phyloP scores from a whole-genome alignment of 257 asterid species.

The Echites panduratus region DNA sequence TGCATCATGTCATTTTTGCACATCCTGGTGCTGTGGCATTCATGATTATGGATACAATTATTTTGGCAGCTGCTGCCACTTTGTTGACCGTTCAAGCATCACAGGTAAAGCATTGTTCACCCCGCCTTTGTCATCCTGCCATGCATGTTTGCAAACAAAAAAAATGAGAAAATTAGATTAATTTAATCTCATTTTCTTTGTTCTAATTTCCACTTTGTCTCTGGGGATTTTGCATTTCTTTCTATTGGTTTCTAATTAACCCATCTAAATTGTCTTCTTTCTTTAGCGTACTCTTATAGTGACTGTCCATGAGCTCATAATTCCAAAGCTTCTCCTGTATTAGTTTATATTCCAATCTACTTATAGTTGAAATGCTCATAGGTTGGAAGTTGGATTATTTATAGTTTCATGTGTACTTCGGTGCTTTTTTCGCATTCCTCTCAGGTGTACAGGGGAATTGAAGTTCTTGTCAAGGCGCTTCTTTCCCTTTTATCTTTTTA shows the following conservation, averaged over 20 bases:
- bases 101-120: slow-evolving; percentile 48
- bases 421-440: not conserved
- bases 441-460: too few species aligned
- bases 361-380: not conserved
- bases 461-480: not conserved
- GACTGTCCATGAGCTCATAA: too few species aligned
- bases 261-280: not conserved
- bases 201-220: not conserved
- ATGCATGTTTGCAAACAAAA: not conserved
- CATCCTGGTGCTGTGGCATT: slow-evolving; percentile 73
- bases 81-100: slow-evolving; percentile 52
- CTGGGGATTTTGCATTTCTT: not conserved
- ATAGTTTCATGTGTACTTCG: not conserved
- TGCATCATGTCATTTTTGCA: slow-evolving; percentile 39
- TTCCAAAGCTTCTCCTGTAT: too few species aligned
- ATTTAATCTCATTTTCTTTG: not conserved
- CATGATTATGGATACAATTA: slow-evolving; percentile 63
- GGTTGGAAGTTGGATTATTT: too few species aligned
- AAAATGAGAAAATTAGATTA: not conserved
- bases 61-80: slow-evolving; percentile 55
- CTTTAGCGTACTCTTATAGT: too few species aligned
- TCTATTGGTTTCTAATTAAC: not conserved
- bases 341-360: not conserved
- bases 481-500: not conserved
- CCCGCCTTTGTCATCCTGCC: slow-evolving; percentile 2